phyloP scores from a whole-genome alignment of 257 asterid species.

The Solanum rostratum region DNA sequence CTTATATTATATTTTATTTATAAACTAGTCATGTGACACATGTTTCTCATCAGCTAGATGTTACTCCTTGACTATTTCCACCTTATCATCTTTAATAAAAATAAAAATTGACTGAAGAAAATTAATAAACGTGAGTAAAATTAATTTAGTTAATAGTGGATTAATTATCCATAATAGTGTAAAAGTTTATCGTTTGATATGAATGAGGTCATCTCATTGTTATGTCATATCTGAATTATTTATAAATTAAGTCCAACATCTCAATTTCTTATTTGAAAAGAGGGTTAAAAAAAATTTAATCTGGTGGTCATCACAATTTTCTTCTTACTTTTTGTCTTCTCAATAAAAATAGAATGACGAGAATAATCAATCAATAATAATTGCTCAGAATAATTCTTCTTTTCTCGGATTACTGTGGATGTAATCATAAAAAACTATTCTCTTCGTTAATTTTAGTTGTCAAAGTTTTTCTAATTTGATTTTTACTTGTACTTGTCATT shows the following conservation, averaged over 20 bases:
- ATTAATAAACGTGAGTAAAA: background rate
- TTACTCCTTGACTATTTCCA: background rate
- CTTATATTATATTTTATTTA: background rate
- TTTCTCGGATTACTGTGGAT: no score
- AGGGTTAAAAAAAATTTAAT: no score
- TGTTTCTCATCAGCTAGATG: background rate
- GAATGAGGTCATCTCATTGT: background rate
- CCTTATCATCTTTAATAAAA: background rate
- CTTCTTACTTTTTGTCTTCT: background rate
- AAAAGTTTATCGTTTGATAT: background rate
- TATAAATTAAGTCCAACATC: background rate
- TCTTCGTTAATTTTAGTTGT: no score
- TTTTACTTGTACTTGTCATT: no score
- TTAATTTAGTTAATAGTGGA: background rate
- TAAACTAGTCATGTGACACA: background rate
- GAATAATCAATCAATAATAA: background rate
- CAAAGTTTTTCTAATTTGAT: no score
- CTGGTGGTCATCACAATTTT: background rate
- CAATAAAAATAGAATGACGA: background rate
- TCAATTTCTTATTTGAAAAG: background rate
- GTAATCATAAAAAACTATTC: no score
- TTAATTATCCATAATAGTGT: background rate
- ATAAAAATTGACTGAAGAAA: background rate
- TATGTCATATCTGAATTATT: background rate
- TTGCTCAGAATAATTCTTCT: no score